Percentiles rank a stretch among this genome's conserved stretches.
Evolutionary conservation across 257 asterid species (phyloP).

Genomic region (Rubia yunnanensis): DNA sequence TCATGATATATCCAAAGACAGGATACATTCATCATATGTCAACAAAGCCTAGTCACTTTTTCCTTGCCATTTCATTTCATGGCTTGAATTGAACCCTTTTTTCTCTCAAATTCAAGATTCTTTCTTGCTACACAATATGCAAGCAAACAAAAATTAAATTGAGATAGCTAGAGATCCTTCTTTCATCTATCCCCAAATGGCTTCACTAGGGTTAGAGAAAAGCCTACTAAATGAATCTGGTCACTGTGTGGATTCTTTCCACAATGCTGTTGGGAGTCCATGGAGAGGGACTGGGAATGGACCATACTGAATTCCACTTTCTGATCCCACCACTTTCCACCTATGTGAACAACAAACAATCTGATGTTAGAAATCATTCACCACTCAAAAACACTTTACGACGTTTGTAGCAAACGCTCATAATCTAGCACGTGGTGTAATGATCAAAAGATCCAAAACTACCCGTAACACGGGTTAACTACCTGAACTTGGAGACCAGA

Average conservation of each 20-base stretch:
- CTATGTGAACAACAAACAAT: slow-evolving; percentile 46
- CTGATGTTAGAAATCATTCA: slow-evolving; percentile 19
- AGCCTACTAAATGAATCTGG: neutral
- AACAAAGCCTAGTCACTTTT: slow-evolving; percentile 8
- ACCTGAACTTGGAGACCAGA: slow-evolving; percentile 65
- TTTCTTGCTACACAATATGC: slow-evolving; percentile 24
- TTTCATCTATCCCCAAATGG: slow-evolving; percentile 4
- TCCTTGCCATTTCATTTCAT: neutral
- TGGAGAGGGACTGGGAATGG: slow-evolving; percentile 77
- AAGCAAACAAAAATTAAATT: slow-evolving; percentile 14
- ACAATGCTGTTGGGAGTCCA: slow-evolving; percentile 72
- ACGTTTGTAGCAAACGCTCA: neutral
- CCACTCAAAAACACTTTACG: neutral
- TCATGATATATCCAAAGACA: slow-evolving; percentile 3
- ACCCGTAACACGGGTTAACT: neutral
- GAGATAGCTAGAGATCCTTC: neutral
- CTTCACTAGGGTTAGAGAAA: neutral
- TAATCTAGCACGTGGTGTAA: neutral
- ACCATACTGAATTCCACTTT: slow-evolving; percentile 53
- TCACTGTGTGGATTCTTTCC: slow-evolving; percentile 28
- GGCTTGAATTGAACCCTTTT: slow-evolving; percentile 1
- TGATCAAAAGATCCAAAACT: no score
- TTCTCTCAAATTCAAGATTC: slow-evolving; percentile 15
- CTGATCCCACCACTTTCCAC: slow-evolving; percentile 60
- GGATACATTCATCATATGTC: slow-evolving; percentile 9